Evolutionary conservation across 225 moss, liverwort and hornwort species (phyloP), one percentile per base, ranked within the genome.

Genomic region (Physcomitrellopsis africana): DNA sequence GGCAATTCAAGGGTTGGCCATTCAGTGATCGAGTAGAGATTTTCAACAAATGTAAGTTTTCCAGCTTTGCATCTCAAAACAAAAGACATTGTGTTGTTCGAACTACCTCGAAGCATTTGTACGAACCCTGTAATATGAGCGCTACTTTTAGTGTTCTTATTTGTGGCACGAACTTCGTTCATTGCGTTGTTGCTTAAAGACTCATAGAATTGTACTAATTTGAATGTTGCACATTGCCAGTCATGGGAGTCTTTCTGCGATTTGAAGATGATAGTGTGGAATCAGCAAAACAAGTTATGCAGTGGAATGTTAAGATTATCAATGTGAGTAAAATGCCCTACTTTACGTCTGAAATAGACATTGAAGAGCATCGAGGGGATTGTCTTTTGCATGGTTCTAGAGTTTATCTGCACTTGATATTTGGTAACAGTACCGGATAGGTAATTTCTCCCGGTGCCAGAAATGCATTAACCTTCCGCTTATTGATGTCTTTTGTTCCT

Each of bases 1-100:
- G 99, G 99, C 99, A 99, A 72, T 99, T 99, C 80, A 99, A 99
- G 83, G 95, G 90, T 65, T 99, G 99, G 99, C 99, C 99, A 7
- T 99, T 95, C 52, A 84, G 88, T 63, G 93, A 99, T 72, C 99
- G 95, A 53, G 95, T 92, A 32, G 99, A 99, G 81, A 91, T 99
- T 26, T 99, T 99, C 59, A 92, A 90, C 69, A 92, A 95, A 76
- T 88, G 99, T 99, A 84, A 78, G 11, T 60, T 79, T 52, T 55
- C 8, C 61, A 66, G 69, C 45, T 66, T 69, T 69, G 64, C 16
- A 48, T 54, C 54, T 24, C 1, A 24, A 24, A 24, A 24, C 24
- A 55, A 18, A 22, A 12, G 63, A 57, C n/a, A 23, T 57, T 64
- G 41, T 72, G 11, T 11, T 78, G 74, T 52, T 66, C 22, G 37